Conservation (phyloP, 352 stramenopile species). For the Phytophthora pseudosyringae region DNA sequence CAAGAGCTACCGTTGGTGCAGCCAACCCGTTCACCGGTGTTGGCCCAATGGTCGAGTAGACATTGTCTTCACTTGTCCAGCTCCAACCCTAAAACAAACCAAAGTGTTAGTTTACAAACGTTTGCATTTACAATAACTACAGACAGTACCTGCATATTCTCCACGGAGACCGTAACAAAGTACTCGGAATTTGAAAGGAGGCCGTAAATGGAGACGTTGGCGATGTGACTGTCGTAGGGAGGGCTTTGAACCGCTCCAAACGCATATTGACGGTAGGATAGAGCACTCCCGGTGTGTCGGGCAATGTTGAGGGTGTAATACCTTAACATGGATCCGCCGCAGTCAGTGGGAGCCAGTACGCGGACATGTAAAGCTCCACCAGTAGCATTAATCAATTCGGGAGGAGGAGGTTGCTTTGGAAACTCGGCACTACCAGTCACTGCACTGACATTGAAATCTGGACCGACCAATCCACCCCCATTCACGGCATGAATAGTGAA, state of each 20-base stretch:
- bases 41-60: slow-evolving; percentile 42
- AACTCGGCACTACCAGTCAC: slow-evolving; percentile 19
- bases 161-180: slow-evolving; percentile 32
- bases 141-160: slow-evolving; percentile 24
- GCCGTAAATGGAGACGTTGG: slow-evolving; percentile 37
- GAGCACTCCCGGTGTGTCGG: slow-evolving; percentile 21
- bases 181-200: slow-evolving; percentile 48
- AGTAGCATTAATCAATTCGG: slow-evolving; percentile 42
- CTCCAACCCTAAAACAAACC: slow-evolving; percentile 45
- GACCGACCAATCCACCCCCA: slow-evolving; percentile 18
- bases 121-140: background rate
- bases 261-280: slow-evolving; percentile 27
- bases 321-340: slow-evolving; percentile 39
- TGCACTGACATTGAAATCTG: background rate
- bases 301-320: slow-evolving; percentile 41
- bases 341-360: slow-evolving; percentile 44
- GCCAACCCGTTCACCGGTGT: slow-evolving; percentile 36
- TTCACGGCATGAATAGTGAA: slow-evolving; percentile 46
- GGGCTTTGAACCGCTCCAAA: slow-evolving; percentile 5
- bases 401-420: slow-evolving; percentile 33
- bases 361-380: slow-evolving; percentile 51
- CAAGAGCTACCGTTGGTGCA: slow-evolving; percentile 28
- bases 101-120: slow-evolving; percentile 6
- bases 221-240: slow-evolving; percentile 19
- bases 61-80: slow-evolving; percentile 17